Conservation (phyloP, 1,284 basidiomycete genomes). For the Apiotrichum sp. region DNA sequence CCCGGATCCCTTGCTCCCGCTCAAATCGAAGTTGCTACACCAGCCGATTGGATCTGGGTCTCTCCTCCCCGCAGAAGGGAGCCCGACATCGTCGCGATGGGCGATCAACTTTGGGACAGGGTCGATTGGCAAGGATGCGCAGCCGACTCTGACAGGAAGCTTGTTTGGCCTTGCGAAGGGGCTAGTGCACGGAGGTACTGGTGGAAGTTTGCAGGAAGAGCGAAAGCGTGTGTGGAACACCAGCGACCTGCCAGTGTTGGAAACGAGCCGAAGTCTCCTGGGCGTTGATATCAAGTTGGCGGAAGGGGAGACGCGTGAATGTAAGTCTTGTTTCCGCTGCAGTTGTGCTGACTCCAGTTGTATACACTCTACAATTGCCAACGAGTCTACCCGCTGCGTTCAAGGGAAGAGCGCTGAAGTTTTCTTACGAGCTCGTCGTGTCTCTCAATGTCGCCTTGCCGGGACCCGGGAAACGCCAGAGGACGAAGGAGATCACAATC, state of each 20-base stretch:
- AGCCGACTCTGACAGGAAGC: slow-evolving; percentile 45
- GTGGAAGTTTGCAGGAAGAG: slow-evolving; percentile 45
- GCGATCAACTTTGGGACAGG: slow-evolving; percentile 43
- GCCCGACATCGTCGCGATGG: slow-evolving; percentile 28
- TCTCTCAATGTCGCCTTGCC: slow-evolving; percentile 50
- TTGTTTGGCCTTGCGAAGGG: slow-evolving; percentile 45
- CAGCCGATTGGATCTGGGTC: slow-evolving; percentile 46
- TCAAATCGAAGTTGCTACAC: slow-evolving; percentile 42
- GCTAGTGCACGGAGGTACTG: slow-evolving; percentile 35
- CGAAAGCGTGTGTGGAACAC: slow-evolving; percentile 45
- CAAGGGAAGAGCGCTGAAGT: slow-evolving; percentile 71
- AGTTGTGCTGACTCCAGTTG: slow-evolving; percentile 52
- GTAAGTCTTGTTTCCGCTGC: slow-evolving; percentile 22
- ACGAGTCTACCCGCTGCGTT: slow-evolving; percentile 81
- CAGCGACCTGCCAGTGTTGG: slow-evolving; percentile 45
- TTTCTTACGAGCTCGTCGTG: slow-evolving; percentile 81
- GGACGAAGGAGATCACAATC: slow-evolving; percentile 33
- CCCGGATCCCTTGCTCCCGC: slow-evolving; percentile 46
- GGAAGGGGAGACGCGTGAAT: slow-evolving; percentile 37
- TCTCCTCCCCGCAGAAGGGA: slow-evolving; percentile 26
- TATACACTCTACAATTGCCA: slow-evolving; percentile 69
- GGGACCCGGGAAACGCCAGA: slow-evolving; percentile 30
- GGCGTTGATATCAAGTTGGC: slow-evolving; percentile 42
- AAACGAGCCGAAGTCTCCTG: slow-evolving; percentile 39
- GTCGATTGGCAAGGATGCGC: slow-evolving; percentile 35